phyloP scores from a whole-genome alignment of 305 asterid species.

The Andrographis paniculata region DNA sequence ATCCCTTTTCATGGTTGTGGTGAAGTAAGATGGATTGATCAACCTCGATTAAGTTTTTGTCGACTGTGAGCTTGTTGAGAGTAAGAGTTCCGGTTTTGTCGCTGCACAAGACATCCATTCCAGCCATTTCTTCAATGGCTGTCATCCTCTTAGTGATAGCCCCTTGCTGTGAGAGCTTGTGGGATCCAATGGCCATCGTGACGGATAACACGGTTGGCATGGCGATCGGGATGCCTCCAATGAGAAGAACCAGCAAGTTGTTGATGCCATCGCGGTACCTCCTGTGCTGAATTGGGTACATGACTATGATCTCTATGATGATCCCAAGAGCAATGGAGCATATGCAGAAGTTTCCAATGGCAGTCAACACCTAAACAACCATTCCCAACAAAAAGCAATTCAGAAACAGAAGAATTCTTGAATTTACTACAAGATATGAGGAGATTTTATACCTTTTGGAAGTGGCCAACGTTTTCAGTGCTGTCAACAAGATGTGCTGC shows the following conservation, averaged over 20 bases:
- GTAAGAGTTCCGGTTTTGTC: no score
- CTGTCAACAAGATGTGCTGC: conserved; percentile 95
- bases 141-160: conserved; percentile 81
- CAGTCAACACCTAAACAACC: conserved; percentile 57
- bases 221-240: no score
- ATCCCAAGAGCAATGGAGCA: conserved; percentile 76
- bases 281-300: conserved; percentile 83
- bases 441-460: conserved; percentile 71
- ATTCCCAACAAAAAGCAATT: not conserved
- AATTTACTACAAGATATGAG: not conserved
- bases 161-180: conserved; percentile 77
- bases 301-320: conserved; percentile 60
- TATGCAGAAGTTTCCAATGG: conserved; percentile 94
- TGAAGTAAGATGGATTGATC: not conserved
- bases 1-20: not conserved
- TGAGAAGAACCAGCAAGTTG: conserved; percentile 75
- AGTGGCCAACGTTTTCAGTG: conserved; percentile 83
- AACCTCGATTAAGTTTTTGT: conserved; percentile 56
- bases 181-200: conserved; percentile 97
- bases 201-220: no score
- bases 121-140: no score
- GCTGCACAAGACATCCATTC: no score
- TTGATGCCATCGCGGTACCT: conserved; percentile 79
- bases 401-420: not conserved
- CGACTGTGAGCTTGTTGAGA: no score